Evolutionary conservation across 306 rosid genomes (phyloP), one percentile per base, ranked within the genome.

Genomic region (Mimosa bimucronata): DNA sequence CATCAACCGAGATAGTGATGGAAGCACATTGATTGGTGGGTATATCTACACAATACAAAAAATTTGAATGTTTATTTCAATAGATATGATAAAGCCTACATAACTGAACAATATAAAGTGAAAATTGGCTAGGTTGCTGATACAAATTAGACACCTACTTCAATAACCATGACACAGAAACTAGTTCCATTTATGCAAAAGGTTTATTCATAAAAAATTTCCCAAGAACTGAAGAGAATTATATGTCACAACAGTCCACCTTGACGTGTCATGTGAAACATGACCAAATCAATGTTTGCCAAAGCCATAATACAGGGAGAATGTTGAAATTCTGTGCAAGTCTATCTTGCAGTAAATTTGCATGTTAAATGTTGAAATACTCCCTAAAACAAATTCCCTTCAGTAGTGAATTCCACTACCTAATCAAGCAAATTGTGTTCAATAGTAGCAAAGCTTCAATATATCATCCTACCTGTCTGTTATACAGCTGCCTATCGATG

Each of bases 11-110:
- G 99, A 96, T 58, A 96, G 86, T 40, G 98, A 96, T 28, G 99
- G 99, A 71, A 96, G 97, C 79, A 96, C 99, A 85, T 96, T 96
- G 85, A 96, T 96, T 77, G 99, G 99, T 45, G 99, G 99, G 79
- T 93, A 90, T 81, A 96, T 86, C 99, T 93, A 89, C 86, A 30
- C 80, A 84, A 48, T n/a, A 70, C 31, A 81, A 80, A 77, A 81
- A 77, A 58, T 14, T 61, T 52, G 75, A 31, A 64, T 69, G 40
- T 45, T 81, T 37, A 75, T 53, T 81, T 76, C 83, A 1, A 48
- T 46, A 84, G 45, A 21, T 75, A 83, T 71, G 41, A n/a, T 58
- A 31, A 70, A 71, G 21, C 69, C 77, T 72, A 13, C 71, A 71
- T 37, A 78, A 74, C 38, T 38, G 61, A 64, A 64, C 29, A 68